phyloP scores from a whole-genome alignment of 2,329 filamentous ascomycete species.

The Cercospora beticola region DNA sequence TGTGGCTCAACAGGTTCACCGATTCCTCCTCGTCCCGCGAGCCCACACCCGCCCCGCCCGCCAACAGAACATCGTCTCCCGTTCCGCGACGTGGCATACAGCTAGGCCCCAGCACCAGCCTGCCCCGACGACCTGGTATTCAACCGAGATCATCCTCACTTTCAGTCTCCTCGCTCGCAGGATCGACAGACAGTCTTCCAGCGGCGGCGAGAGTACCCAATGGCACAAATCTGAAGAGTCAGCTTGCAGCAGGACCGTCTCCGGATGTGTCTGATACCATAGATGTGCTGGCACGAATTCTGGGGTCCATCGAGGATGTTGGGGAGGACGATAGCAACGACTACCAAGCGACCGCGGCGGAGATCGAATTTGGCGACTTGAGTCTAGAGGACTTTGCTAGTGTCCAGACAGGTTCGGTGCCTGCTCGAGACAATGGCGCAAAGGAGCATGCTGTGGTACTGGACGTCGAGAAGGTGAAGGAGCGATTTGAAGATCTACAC shows the following conservation, averaged over 20 bases:
- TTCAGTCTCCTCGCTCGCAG: constrained; percentile 69
- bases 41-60: constrained; percentile 62
- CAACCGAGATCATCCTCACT: constrained; percentile 73
- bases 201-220: constrained; percentile 64
- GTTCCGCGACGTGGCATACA: constrained; percentile 66
- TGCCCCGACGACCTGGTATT: constrained; percentile 66
- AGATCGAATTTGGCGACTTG: constrained; percentile 76
- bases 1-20: constrained; percentile 88
- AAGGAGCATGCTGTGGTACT: constrained; percentile 29
- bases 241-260: constrained; percentile 49
- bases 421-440: constrained; percentile 30
- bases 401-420: constrained; percentile 28
- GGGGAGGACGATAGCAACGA: constrained; percentile 41
- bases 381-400: constrained; percentile 71
- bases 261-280: constrained; percentile 66
- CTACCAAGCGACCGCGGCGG: constrained; percentile 52
- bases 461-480: constrained; percentile 72
- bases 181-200: constrained; percentile 74
- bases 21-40: constrained; percentile 45
- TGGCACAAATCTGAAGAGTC: constrained; percentile 66
- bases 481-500: constrained; percentile 87
- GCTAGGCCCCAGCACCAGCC: constrained; percentile 63
- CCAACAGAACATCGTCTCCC: constrained; percentile 70
- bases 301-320: constrained; percentile 44
- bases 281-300: constrained; percentile 63